Evolutionary conservation across 1,139 yeast species (phyloP), one percentile per base, ranked within the genome.

Genomic region (Lodderomyces elongisporus): DNA sequence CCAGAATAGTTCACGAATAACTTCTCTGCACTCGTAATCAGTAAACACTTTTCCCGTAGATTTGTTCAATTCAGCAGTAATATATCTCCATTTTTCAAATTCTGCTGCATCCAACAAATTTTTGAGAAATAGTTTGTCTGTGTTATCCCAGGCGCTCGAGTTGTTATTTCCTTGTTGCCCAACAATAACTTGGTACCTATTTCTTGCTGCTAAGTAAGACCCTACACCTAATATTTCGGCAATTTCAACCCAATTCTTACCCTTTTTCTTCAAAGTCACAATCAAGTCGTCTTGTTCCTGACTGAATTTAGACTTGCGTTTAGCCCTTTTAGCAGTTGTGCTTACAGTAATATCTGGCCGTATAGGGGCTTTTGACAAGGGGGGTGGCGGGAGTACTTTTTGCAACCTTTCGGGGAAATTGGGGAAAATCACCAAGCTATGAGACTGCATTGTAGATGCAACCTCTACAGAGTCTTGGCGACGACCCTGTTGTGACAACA

Each of bases 161-260:
- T 84, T 83, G 34, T 66, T 66, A 43, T 84, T 82, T 3, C 93
- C 91, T 47, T 83, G 93, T 52, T 83, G 93, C 2, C 93, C 93
- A 39, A 83, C 82, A 35, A 83, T 67, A 4, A 83, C 93, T 51
- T 83, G 93, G 49, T 83, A 83, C 40, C 93, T 58, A 51, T 83
- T 83, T 38, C 93, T 60, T 0, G 89, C 91, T 0, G 91, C 87
- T 30, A 83, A 58, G 42, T 77, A 79, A 31, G 79, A 73, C 8
- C 81, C 84, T 22, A 83, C 82, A 8, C 74, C 71, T 2, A 85
- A 72, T 3, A 70, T 62, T 38, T 77, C 79, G 0, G 89, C 88
- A 33, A 83, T 83, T 43, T 81, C 87, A 5, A 74, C 78, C 93
- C 93, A 83, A 3, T 76, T 61, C 43, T 73, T 74, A 17, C 89